Evolutionary conservation across 768 basidiomycete species (phyloP), one percentile per base, ranked within the genome.

Genomic region (Phanerochaete sordida): DNA sequence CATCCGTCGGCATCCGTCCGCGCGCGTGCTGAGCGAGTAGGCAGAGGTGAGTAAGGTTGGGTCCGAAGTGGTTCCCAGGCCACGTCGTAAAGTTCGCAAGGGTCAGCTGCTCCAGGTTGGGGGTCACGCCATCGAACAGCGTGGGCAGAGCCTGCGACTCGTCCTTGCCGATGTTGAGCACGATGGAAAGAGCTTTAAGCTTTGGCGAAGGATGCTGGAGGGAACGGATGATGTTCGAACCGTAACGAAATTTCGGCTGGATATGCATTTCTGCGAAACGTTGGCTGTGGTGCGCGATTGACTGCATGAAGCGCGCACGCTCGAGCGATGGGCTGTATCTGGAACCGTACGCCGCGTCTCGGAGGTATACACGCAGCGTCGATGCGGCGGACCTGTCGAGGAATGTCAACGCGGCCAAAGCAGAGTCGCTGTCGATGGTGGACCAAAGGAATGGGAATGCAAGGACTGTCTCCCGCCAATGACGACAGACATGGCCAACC

Each of bases 391-490:
- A 53, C 21, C 61, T 44, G 45, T 53, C 58, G 6, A 62, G 53
- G 33, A 54, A 54, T 1, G 58, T 58, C 5, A 58, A 37, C 2
- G 61, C 35, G 23, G 58, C 53, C 5, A 55, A 35, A 7, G 61
- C 35, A n/a, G 45, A 55, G 13, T 48, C 27, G 53, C 47, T 58
- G 49, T 63, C 62, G 43, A 63, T 57, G 39, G 30, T n/a, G 16
- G 58, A 50, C 62, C 62, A 63, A 3, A 63, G 59, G 12, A 53
- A 23, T 5, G 62, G 59, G 50, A 57, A 57, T 13, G 37, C 45
- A 23, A 63, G 44, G 13, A 59, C 62, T 2, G 56, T 58, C 12
- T 59, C 62, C 7, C 62, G 52, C 62, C 62, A 63, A 26, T 56
- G 58, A 8, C 45, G 52, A 28, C 62, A 63, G 21, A 63, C 62